Percentiles rank a stretch among this genome's conserved stretches.
These are phyloP conservation scores for Mycena vulgaris DNA, from an alignment of 768 basidiomycete species.

Conservation along the genomic window DNA sequence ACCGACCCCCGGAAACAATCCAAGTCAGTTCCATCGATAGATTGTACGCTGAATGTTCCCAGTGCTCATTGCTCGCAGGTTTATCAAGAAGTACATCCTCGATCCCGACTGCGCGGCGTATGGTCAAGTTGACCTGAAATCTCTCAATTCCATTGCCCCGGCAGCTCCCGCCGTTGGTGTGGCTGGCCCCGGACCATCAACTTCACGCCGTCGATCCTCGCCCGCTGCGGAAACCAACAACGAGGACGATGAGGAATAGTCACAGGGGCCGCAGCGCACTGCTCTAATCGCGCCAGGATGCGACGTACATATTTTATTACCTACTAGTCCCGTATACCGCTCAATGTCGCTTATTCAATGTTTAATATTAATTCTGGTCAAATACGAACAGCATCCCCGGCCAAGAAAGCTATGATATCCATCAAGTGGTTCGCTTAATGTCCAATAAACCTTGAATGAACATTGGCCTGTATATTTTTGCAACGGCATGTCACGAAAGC, in stretches of 20 bases:
- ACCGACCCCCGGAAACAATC: background rate
- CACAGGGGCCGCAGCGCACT: no score
- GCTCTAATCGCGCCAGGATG: slow-evolving; percentile 11
- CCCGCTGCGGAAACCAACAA: background rate
- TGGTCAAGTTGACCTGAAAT: background rate
- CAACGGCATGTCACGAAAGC: no score
- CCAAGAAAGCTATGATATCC: no score
- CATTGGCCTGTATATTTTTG: no score
- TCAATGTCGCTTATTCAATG: no score
- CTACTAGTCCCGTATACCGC: no score
- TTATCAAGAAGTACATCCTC: background rate
- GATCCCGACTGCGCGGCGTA: background rate
- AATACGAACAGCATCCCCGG: no score
- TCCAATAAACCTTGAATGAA: no score
- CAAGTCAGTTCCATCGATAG: slow-evolving; percentile 1
- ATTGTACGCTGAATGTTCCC: background rate
- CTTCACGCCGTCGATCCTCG: no score
- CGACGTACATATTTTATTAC: slow-evolving; percentile 10
- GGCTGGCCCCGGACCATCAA: background rate
- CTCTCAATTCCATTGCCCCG: background rate
- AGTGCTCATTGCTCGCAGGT: background rate
- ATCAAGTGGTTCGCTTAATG: no score
- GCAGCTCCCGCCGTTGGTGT: background rate
- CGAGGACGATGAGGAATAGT: background rate
- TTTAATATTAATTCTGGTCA: no score